These are phyloP conservation scores for Curvularia hawaiiensis DNA, from an alignment of 2,329 filamentous ascomycete genomes.

Conservation along the genomic window DNA sequence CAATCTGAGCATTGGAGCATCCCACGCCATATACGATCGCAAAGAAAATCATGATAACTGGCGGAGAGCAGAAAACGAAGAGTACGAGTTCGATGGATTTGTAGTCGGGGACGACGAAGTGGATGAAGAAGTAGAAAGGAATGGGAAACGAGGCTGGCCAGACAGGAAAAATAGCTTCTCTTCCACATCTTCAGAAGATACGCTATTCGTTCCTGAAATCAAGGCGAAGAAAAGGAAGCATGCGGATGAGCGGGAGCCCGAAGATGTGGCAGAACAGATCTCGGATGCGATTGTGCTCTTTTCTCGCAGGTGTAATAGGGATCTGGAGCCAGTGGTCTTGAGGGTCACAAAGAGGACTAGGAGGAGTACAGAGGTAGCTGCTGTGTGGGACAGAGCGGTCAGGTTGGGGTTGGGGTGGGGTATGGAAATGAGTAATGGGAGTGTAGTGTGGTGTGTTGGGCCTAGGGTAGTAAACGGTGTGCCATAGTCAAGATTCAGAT, in stretches of 20 bases:
- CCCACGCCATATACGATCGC: background rate
- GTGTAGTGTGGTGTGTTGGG: conserved; percentile 1
- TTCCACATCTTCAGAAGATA: background rate
- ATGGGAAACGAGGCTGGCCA: background rate
- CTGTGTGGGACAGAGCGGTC: background rate
- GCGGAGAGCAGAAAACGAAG: background rate
- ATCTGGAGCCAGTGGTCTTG: conserved; percentile 10
- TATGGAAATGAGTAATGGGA: background rate
- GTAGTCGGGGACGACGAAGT: background rate
- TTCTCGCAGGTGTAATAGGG: conserved; percentile 20
- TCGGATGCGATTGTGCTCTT: conserved; percentile 23
- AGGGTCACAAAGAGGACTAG: background rate
- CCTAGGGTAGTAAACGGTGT: background rate
- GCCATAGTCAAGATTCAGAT: background rate
- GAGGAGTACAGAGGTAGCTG: background rate
- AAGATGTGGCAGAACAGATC: conserved; percentile 23
- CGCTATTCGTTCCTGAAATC: background rate
- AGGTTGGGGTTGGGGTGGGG: background rate
- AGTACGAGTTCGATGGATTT: background rate
- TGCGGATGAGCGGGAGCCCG: background rate
- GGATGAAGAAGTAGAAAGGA: background rate
- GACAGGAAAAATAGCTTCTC: background rate
- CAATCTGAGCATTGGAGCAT: background rate
- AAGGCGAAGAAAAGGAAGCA: background rate
- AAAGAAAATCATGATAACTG: background rate